A percentile compares a stretch with the other conserved stretches of the same genome.
Conservation (phyloP, 2,329 filamentous ascomycete species). For the Stagonosporopsis cucurbitacearum region DNA sequence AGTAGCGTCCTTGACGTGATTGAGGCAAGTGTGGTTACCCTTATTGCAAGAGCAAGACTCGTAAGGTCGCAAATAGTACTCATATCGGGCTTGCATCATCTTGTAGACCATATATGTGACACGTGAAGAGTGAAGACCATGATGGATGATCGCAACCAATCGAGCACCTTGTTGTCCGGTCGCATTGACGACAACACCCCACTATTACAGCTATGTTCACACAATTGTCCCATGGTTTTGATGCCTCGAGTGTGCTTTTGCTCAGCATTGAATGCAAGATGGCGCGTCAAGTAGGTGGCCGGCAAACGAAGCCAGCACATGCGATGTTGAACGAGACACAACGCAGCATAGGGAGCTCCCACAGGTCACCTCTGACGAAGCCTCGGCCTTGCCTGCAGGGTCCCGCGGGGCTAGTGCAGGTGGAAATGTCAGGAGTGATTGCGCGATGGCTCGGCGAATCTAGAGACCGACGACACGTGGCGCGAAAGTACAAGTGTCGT, state of each 20-base stretch:
- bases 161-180: slow-evolving; percentile 37
- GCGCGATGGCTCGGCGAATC: slow-evolving; percentile 5
- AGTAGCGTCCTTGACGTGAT: slow-evolving; percentile 12
- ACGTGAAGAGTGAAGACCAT: slow-evolving; percentile 31
- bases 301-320: background rate
- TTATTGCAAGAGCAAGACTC: background rate
- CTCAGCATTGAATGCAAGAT: background rate
- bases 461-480: background rate
- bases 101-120: slow-evolving; percentile 16
- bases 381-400: slow-evolving; percentile 3
- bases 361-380: background rate
- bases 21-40: background rate
- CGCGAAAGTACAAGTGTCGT: too few relatives aligned
- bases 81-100: background rate
- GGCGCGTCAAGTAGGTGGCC: background rate
- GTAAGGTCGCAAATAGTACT: background rate
- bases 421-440: slow-evolving; percentile 4
- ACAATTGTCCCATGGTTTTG: background rate
- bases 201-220: background rate
- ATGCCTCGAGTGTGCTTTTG: background rate
- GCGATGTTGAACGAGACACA: background rate
- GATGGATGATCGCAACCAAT: slow-evolving; percentile 29
- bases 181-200: slow-evolving; percentile 1
- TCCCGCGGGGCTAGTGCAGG: background rate
- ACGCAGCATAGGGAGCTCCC: background rate